A percentile compares a stretch with the other conserved stretches of the same genome.
phyloP scores from a whole-genome alignment of 345 rosid species.

The Camelina neglecta region DNA sequence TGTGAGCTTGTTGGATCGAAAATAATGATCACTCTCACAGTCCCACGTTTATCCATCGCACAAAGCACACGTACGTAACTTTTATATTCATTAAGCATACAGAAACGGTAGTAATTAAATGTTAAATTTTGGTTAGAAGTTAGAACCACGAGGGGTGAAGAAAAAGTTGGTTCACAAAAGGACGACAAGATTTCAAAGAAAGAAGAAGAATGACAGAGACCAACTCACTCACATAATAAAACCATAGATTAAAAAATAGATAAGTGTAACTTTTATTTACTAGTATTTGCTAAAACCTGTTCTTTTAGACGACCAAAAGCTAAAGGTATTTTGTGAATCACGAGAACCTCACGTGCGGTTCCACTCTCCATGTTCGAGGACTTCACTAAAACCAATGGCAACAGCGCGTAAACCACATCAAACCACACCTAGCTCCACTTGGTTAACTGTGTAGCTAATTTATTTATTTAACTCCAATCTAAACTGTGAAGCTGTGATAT shows the following conservation, averaged over 20 bases:
- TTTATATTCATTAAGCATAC: constrained; percentile 7
- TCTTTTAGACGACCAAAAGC: constrained; percentile 46
- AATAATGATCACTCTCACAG: constrained; percentile 32
- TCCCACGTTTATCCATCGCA: constrained; percentile 30
- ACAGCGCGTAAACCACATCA: constrained; percentile 37
- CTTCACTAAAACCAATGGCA: constrained; percentile 42
- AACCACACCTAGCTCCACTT: constrained; percentile 35
- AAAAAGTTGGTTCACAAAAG: constrained; percentile 38
- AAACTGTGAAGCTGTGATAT: constrained; percentile 21
- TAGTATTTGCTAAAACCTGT: constrained; percentile 7
- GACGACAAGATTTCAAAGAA: constrained; percentile 37
- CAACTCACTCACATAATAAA: constrained; percentile 34
- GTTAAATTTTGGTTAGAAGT: constrained; percentile 11
- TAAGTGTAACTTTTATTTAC: constrained; percentile 12
- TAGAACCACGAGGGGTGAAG: constrained; percentile 33
- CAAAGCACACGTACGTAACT: constrained; percentile 34
- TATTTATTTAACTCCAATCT: constrained; percentile 9
- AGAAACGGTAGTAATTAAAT: constrained; percentile 11
- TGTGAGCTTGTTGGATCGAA: background rate
- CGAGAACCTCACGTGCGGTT: constrained; percentile 90
- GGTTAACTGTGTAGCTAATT: constrained; percentile 30
- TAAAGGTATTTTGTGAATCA: constrained; percentile 65
- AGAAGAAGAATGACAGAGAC: constrained; percentile 37
- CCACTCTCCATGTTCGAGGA: constrained; percentile 58
- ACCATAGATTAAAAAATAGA: constrained; percentile 13